Base-by-base conservation (phyloP, 2,329 filamentous ascomycete genomes). In the Bipolaris oryzae region DNA sequence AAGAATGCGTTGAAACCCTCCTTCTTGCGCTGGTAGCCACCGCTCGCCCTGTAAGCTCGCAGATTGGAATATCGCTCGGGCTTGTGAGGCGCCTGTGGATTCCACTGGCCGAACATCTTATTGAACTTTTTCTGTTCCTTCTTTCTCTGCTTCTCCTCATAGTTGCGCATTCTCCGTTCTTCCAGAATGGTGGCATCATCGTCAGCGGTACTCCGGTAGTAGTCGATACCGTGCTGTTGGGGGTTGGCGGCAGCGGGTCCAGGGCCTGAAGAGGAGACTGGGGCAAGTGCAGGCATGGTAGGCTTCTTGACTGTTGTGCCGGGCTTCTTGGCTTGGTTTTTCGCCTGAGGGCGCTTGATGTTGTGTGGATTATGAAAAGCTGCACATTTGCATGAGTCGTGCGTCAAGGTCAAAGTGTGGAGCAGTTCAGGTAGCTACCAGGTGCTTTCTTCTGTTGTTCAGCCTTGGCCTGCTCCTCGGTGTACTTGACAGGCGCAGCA, bases 191-290 rank as follows among this genome's bases (percentile, higher is more conserved):
- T 84, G 25, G 85, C 82, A 68, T 92, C 92, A 53, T 96, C 91
- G 64, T 96, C 91, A n/a, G 92, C 89, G 46, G 86, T 87, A 1
- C 85, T 85, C 90, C 92, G 96, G 76, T 96, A 73, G 45, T 63
- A 73, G 43, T 72, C 65, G 57, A 70, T 63, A 20, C 61, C 61
- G 56, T 65, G 64, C 47, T 67, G 66, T 49, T 70, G 63, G 23
- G 58, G 15, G 9, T 50, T 53, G 23, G 58, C 43, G 31, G 57
- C 34, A 28, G 58, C 49, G 21, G 69, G 51, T 4, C 58, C 55
- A 4, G 62, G 53, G 33, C 58, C 64, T 39, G 67, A 58, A 11
- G 58, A 53, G 25, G 61, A 57, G 31, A 53, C 57, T n/a, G 66
- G 55, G 38, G 60, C 53, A 11, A 59, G 54, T 9, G 49, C 48